Percentiles rank a stretch among this genome's conserved stretches.
Conservation (phyloP, 805 yeast species). For the Sporopachydermia lactativora region DNA sequence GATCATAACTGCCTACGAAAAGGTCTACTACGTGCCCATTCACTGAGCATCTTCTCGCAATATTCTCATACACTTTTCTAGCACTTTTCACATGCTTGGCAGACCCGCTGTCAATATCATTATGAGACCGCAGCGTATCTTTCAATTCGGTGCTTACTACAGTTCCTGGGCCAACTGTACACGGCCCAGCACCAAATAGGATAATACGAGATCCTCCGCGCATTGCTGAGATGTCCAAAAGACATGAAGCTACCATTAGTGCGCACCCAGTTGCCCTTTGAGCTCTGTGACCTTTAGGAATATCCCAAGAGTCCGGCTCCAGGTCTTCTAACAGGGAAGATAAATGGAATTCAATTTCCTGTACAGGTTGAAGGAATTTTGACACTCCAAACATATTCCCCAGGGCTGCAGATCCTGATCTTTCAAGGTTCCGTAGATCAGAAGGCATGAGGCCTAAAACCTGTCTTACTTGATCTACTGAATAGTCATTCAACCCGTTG, state of each 20-base stretch:
- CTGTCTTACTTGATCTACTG: slow-evolving; percentile 30
- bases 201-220: slow-evolving; percentile 40
- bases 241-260: slow-evolving; percentile 29
- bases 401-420: slow-evolving; percentile 9
- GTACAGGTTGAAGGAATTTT: slow-evolving; percentile 33
- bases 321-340: slow-evolving; percentile 34
- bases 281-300: slow-evolving; percentile 27
- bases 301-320: slow-evolving; percentile 34
- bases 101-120: slow-evolving; percentile 36
- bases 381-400: slow-evolving; percentile 17
- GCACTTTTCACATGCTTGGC: slow-evolving; percentile 30
- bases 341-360: slow-evolving; percentile 36
- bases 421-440: slow-evolving; percentile 15
- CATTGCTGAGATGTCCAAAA: slow-evolving; percentile 25
- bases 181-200: slow-evolving; percentile 47
- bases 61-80: slow-evolving; percentile 29
- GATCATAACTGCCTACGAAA: slow-evolving; percentile 56
- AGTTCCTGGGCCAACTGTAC: slow-evolving; percentile 51
- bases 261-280: slow-evolving; percentile 49
- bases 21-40: slow-evolving; percentile 43
- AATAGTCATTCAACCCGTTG: slow-evolving; percentile 42
- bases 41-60: slow-evolving; percentile 32
- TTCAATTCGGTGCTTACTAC: slow-evolving; percentile 42
- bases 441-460: slow-evolving; percentile 30
- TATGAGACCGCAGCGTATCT: slow-evolving; percentile 55